Base-by-base conservation (phyloP, 352 stramenopile genomes). In the Phytopythium vexans region DNA sequence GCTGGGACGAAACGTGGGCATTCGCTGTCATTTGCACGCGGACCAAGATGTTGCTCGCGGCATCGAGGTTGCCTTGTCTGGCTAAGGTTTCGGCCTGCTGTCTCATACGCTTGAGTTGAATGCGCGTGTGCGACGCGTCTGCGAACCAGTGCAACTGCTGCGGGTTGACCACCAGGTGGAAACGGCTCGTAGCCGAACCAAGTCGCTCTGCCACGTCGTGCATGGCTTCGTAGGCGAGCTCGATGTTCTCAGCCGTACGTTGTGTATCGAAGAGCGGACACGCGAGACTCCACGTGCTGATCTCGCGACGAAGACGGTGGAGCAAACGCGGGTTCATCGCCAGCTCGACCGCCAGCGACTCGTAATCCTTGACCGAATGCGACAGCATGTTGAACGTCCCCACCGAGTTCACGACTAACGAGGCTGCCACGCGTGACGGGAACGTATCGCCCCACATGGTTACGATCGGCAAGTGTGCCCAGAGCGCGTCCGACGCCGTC, bases 401-500 rank as follows among this genome's bases (percentile, higher is more conserved):
- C 14, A 89, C 15, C 0, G 67, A 56, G 27, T 77, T 83, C 12
- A 51, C 44, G 5, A 95, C 49, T 38, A 96, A 43, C 9, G 77
- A 77, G 8, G 57, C 77, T 4, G 85, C 83, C 5, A 94, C 83
- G 8, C 86, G 86, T 5, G 74, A 87, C 1, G 80, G 72, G 36
- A 96, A 94, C 0, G 68, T 62, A 15, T 89, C 62, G 12, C 86
- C 81, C 70, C 86, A 82, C 31, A 96, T 48, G 10, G 92, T 96
- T 21, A 98, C 66, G 37, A 98, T 72, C 1, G 95, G 94, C 7
- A 98, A 68, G 46, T 88, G 78, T 1, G 84, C 72, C 72, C 80
- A 97, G 0, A 98, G 68, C 15, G 85, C 83, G 54, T 98, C 95
- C 14, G 82, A 75, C 12, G 92, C 95, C 2, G 96, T 97, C 10